Evolutionary conservation across 2,329 filamentous ascomycete species (phyloP).

Genomic region (Ophiocordyceps camponoti-floridani): DNA sequence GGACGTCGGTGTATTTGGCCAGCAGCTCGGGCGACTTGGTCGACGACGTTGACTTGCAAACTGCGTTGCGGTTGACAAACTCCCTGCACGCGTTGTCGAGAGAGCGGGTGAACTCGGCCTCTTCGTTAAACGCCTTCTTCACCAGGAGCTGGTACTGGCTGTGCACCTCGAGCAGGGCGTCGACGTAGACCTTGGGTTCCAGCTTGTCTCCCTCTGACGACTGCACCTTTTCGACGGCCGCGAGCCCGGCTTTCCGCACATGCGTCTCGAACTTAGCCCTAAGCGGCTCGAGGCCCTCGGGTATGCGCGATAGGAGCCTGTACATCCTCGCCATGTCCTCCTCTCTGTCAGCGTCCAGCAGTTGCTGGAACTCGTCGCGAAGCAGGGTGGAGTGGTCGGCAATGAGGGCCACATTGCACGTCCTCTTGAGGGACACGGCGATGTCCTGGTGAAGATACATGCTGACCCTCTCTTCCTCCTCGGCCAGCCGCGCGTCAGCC

Average conservation of each 20-base stretch:
- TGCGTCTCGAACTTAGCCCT: constrained; percentile 79
- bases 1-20: constrained; percentile 84
- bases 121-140: constrained; percentile 80
- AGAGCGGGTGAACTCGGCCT: constrained; percentile 91
- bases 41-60: constrained; percentile 84
- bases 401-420: constrained; percentile 79
- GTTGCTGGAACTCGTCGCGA: constrained; percentile 84
- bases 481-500: constrained; percentile 71
- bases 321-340: constrained; percentile 97
- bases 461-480: constrained; percentile 86
- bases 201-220: constrained; percentile 71
- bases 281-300: constrained; percentile 78
- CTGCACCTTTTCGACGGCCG: constrained; percentile 80
- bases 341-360: constrained; percentile 85
- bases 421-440: constrained; percentile 62
- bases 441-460: constrained; percentile 90
- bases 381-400: constrained; percentile 73
- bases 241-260: constrained; percentile 73
- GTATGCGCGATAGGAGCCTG: constrained; percentile 71
- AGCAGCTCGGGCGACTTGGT: constrained; percentile 89
- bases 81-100: constrained; percentile 94
- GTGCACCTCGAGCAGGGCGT: constrained; percentile 86
- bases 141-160: constrained; percentile 84
- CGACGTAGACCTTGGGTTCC: constrained; percentile 92
- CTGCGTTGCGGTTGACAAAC: constrained; percentile 93